Evolutionary conservation across 305 asterid species (phyloP).

Genomic region (Solanum hybrid): DNA sequence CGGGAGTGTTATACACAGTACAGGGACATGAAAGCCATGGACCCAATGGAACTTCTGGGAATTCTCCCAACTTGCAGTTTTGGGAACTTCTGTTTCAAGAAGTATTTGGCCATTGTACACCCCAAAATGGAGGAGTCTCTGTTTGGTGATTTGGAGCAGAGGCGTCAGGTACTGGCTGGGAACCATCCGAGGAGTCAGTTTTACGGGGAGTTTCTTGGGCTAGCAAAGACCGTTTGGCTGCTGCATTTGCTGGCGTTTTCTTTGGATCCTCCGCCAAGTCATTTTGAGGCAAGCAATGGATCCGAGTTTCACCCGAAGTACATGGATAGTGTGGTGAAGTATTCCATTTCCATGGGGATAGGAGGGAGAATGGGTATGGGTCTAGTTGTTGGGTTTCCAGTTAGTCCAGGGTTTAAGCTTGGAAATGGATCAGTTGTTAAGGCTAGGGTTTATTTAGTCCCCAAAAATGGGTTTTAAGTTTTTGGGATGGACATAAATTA

Average conservation of each 20-base stretch:
- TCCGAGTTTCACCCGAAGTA: conserved; percentile 81
- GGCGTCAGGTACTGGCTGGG: conserved; percentile 68
- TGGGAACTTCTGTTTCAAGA: conserved; percentile 88
- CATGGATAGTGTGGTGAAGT: conserved; percentile 78
- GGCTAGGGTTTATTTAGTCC: conserved; percentile 70
- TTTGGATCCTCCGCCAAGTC: conserved; percentile 74
- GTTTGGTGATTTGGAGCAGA: conserved; percentile 90
- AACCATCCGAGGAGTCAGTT: conserved; percentile 89
- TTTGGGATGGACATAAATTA: background rate
- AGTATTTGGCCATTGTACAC: conserved; percentile 71
- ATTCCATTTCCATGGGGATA: conserved; percentile 19
- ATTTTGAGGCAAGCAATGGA: conserved; percentile 80
- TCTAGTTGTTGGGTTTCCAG: conserved; percentile 78
- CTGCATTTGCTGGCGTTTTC: conserved; percentile 88
- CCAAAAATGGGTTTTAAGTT: conserved; percentile 11
- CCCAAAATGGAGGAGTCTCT: conserved; percentile 96
- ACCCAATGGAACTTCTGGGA: conserved; percentile 70
- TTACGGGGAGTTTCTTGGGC: conserved; percentile 60
- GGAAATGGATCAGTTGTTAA: conserved; percentile 63
- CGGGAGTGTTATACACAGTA: conserved; percentile 83
- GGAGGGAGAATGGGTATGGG: conserved; percentile 38
- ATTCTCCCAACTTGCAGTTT: conserved; percentile 77
- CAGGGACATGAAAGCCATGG: conserved; percentile 89
- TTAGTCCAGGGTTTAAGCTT: conserved; percentile 84
- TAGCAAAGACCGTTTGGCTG: conserved; percentile 91